Percentiles rank a stretch among this genome's conserved stretches.
Conservation (phyloP, 371 early-diverging fungal genomes). For the Haplosporangium sp. region DNA sequence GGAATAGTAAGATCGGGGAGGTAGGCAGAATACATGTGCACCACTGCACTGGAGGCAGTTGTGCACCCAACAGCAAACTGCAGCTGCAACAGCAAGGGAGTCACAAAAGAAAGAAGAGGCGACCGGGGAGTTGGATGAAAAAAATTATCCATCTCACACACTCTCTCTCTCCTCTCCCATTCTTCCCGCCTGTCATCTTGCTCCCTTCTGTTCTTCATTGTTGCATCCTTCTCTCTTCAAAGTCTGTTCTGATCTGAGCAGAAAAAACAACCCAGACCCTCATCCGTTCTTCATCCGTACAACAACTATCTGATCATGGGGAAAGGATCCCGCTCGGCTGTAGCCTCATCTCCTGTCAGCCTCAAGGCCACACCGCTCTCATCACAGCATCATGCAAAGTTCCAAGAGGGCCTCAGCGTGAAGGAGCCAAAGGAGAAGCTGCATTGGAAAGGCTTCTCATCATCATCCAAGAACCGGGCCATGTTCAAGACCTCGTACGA, state of each 20-base stretch:
- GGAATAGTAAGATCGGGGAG: no score
- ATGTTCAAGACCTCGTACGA: slow-evolving; percentile 54
- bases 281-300: background rate
- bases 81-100: background rate
- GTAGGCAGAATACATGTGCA: no score
- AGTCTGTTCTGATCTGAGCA: background rate
- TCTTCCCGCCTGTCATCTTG: background rate
- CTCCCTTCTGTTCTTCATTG: background rate
- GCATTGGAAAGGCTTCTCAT: slow-evolving; percentile 55
- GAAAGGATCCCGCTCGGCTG: slow-evolving; percentile 52
- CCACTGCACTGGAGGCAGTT: no score
- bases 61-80: no score
- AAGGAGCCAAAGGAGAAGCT: slow-evolving; percentile 56
- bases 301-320: slow-evolving; percentile 29
- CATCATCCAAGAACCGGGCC: slow-evolving; percentile 50
- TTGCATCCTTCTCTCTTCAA: background rate
- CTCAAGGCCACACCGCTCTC: slow-evolving; percentile 56
- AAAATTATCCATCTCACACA: background rate
- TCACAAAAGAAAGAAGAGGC: background rate
- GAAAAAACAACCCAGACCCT: background rate
- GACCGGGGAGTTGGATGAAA: no score
- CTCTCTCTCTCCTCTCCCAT: slow-evolving; percentile 3
- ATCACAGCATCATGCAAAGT: slow-evolving; percentile 56
- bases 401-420: slow-evolving; percentile 49
- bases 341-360: slow-evolving; percentile 40